Evolutionary conservation across 306 rosid genomes (phyloP).

Genomic region (Cicer yamashitae): DNA sequence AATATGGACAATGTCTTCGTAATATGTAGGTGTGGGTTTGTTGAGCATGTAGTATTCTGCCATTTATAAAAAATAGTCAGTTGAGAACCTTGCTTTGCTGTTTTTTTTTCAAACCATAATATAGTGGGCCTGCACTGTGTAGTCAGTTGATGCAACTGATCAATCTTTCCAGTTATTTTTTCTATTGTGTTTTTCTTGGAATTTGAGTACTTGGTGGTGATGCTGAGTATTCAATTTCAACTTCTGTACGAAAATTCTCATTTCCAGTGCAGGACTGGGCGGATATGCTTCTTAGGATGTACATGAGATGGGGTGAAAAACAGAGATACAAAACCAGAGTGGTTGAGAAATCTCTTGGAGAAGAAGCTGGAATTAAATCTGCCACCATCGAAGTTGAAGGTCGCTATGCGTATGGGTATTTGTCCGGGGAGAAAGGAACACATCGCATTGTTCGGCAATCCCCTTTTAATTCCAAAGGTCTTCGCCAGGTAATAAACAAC

Average conservation of each 20-base stretch:
- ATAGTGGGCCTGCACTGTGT: background rate
- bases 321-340: conserved; percentile 87
- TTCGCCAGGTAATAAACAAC: conserved; percentile 78
- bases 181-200: conserved; percentile 35
- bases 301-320: conserved; percentile 93
- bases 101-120: conserved; percentile 18
- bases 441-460: conserved; percentile 94
- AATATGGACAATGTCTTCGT: conserved; percentile 5
- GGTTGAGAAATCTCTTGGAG: conserved; percentile 90
- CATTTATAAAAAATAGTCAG: conserved; percentile 15
- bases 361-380: conserved; percentile 97
- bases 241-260: conserved; percentile 52
- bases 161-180: conserved; percentile 6
- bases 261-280: conserved; percentile 99
- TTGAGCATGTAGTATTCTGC: conserved; percentile 31
- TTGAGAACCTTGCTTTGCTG: conserved; percentile 20
- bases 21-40: conserved; percentile 18
- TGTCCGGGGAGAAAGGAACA: conserved; percentile 98
- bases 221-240: conserved; percentile 45
- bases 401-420: conserved; percentile 91
- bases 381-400: conserved; percentile 96
- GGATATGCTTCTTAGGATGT: conserved; percentile 98
- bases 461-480: conserved; percentile 94
- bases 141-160: conserved; percentile 17
- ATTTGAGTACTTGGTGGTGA: conserved; percentile 45